Conservation (phyloP, 164 flowering plant species). For the Santalum album region DNA sequence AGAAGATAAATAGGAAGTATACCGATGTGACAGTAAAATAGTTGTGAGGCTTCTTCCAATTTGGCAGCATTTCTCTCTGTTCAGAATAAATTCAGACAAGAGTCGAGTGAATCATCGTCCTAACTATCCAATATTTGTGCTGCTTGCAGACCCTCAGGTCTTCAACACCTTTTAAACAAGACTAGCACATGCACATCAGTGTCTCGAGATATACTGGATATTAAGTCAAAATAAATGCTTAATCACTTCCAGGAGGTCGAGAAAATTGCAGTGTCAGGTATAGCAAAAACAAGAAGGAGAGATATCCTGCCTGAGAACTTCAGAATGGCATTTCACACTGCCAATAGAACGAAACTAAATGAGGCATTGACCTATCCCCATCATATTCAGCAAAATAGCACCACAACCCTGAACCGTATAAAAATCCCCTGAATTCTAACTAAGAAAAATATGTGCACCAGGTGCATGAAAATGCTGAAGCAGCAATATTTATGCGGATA, state of each 20-base stretch:
- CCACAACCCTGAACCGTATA: slow-evolving; percentile 2
- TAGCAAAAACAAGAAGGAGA: neutral
- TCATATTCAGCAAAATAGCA: neutral
- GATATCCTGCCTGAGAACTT: neutral
- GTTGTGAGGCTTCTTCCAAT: slow-evolving; percentile 32
- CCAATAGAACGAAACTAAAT: neutral
- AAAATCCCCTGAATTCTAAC: slow-evolving; percentile 2
- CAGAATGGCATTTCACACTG: neutral
- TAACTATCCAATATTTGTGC: too few relatives aligned
- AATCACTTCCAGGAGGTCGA: neutral
- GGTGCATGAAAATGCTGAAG: neutral
- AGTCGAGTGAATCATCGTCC: slow-evolving; percentile 13
- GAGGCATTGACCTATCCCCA: slow-evolving; percentile 1
- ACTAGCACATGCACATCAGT: too few relatives aligned
- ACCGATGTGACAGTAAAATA: slow-evolving; percentile 11
- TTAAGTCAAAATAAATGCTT: too few relatives aligned
- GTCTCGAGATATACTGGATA: too few relatives aligned
- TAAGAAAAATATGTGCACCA: neutral
- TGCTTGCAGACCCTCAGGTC: too few relatives aligned
- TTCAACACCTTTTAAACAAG: too few relatives aligned
- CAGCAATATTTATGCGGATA: neutral
- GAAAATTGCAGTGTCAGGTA: neutral
- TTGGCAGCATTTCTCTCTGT: slow-evolving; percentile 24
- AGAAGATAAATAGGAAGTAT: slow-evolving; percentile 7
- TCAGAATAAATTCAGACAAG: slow-evolving; percentile 7